Conservation (phyloP, 1,139 yeast genomes). For the Pichia sp. region DNA sequence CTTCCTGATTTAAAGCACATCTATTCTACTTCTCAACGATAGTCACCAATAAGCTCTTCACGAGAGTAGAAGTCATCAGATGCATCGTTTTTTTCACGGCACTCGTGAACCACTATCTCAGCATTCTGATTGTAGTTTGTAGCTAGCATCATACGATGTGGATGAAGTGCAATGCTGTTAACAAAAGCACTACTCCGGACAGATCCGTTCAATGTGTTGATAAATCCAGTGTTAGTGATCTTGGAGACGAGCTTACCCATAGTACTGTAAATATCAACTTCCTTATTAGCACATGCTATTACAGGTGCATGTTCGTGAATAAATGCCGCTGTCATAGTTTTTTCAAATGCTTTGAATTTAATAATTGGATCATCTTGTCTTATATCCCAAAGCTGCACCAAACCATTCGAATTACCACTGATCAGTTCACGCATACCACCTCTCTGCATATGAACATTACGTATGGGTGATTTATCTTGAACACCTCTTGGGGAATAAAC, state of each 20-base stretch:
- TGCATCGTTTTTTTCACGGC: constrained; percentile 30
- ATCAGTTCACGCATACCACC: constrained; percentile 92
- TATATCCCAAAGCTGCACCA: constrained; percentile 86
- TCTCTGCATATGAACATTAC: constrained; percentile 89
- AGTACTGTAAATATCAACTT: constrained; percentile 83
- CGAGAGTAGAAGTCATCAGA: constrained; percentile 15
- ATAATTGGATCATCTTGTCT: constrained; percentile 66
- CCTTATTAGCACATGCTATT: constrained; percentile 77
- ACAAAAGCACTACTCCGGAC: constrained; percentile 48
- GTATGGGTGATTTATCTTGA: constrained; percentile 48
- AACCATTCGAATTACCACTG: constrained; percentile 79
- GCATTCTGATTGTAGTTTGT: constrained; percentile 79
- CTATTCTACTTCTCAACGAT: too few species aligned
- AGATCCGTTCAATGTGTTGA: constrained; percentile 34
- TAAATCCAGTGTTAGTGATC: constrained; percentile 38
- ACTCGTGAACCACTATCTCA: constrained; percentile 59
- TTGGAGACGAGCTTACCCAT: constrained; percentile 66
- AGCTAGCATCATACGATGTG: constrained; percentile 92
- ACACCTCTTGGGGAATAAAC: constrained; percentile 52
- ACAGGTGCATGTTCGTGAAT: constrained; percentile 96
- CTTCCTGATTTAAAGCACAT: too few species aligned
- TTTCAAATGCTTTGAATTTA: constrained; percentile 54
- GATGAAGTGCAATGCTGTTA: constrained; percentile 74
- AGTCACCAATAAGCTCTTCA: constrained; percentile 13
- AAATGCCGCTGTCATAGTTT: constrained; percentile 66